These are phyloP conservation scores for Scedosporium minutisporum DNA, from an alignment of 2,329 filamentous ascomycete genomes.

Conservation along the genomic window DNA sequence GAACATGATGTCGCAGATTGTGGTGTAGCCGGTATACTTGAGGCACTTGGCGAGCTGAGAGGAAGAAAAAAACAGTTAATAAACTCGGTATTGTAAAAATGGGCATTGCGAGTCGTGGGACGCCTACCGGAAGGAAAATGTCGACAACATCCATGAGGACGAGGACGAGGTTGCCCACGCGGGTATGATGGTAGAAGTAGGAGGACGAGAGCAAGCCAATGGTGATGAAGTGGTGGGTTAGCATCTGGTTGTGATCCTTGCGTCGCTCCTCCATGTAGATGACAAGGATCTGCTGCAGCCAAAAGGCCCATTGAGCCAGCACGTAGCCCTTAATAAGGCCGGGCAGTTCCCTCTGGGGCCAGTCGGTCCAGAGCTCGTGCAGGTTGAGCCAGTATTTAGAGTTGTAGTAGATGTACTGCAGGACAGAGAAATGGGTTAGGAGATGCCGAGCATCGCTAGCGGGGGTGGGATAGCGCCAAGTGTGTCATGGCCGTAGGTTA, in stretches of 20 bases:
- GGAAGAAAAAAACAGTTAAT: too few species aligned
- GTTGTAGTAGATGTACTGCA: constrained; percentile 67
- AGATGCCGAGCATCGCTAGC: background rate
- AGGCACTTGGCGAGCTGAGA: constrained; percentile 76
- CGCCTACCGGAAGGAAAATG: constrained; percentile 69
- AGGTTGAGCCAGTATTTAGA: constrained; percentile 74
- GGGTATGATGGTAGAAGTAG: constrained; percentile 79
- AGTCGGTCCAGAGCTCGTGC: constrained; percentile 70
- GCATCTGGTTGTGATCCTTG: constrained; percentile 95
- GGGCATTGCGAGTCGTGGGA: constrained; percentile 1
- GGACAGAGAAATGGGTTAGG: background rate
- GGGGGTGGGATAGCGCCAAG: too few species aligned
- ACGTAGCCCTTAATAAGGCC: constrained; percentile 81
- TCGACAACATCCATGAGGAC: constrained; percentile 93
- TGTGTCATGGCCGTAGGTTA: too few species aligned
- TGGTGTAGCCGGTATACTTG: constrained; percentile 75
- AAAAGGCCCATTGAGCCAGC: constrained; percentile 82
- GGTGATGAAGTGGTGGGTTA: constrained; percentile 88
- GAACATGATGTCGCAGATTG: constrained; percentile 72
- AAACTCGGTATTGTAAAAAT: too few species aligned
- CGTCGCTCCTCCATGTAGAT: constrained; percentile 90
- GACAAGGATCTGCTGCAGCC: constrained; percentile 87
- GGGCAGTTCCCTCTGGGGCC: constrained; percentile 67
- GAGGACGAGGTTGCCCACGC: constrained; percentile 80
- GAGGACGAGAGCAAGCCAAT: constrained; percentile 68